Base-by-base conservation (phyloP, 202 grass and related monocot species). In the Carex sylvatica region DNA sequence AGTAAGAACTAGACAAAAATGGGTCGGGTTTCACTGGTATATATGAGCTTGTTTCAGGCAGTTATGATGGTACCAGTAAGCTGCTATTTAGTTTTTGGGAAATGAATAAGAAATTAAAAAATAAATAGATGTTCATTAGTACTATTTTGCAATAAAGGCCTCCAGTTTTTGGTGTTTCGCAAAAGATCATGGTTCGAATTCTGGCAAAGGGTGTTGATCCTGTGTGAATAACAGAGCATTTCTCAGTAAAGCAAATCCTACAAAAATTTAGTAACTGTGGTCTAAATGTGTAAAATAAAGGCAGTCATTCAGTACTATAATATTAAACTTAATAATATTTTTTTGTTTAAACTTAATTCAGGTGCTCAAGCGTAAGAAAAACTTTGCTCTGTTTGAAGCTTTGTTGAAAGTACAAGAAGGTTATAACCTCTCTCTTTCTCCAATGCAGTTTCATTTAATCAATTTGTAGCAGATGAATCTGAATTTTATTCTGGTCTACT, bases 341-440 rank as follows among this genome's bases (percentile, higher is more conserved):
- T 40, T 7, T 76, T 56, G 2, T 77, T 77, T 56, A 3, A 28
- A 52, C 12, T 80, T 5, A 30, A 26, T 76, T 46, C 55, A 88
- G 86, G 28, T 30, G 33, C 65, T 88, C 28, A 85, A 88, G 59
- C 70, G 65, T 40, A 88, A 81, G 65, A 83, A 79, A 74, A 88
- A 85, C 53, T 81, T 66, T 67, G 64, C 83, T 56, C 83, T 88
- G 11, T 88, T 85, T 31, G 83, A 88, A 54, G 87, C 87, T 76
- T 78, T 88, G 68, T 83, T 85, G 68, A 88, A 88, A 80, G 87
- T 88, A 26, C 85, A 88, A 78, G 87, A 78, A 88, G 87, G 87
- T 88, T 14, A 5, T 59, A 61, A 36, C n/a, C 20, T 69, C 67
- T 28, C 47, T 67, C 9, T 12, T 53, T 22, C 22, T 38, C 16